Conservation (phyloP, 129 eudicot species). For the Smallanthus sonchifolius region DNA sequence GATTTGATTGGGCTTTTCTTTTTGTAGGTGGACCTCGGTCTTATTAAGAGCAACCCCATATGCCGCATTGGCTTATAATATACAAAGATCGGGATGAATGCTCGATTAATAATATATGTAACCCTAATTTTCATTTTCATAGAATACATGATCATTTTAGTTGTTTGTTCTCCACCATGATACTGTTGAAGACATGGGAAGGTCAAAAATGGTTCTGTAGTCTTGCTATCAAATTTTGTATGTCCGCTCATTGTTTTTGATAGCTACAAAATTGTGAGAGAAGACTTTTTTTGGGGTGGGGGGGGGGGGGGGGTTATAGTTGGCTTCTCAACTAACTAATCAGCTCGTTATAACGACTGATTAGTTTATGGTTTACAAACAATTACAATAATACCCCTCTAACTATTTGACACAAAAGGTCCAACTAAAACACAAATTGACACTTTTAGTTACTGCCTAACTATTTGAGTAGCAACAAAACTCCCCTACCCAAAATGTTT, state of each 20-base stretch:
- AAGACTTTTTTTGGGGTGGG: too few relatives aligned
- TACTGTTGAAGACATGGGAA: background rate
- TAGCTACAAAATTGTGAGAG: too few relatives aligned
- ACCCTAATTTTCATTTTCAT: background rate
- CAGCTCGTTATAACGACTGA: too few relatives aligned
- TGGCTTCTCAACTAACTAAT: too few relatives aligned
- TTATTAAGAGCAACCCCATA: constrained; percentile 75
- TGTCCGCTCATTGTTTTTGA: background rate
- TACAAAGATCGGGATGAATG: background rate
- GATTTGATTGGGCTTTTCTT: background rate
- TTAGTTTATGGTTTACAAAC: too few relatives aligned
- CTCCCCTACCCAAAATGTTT: too few relatives aligned
- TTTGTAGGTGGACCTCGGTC: constrained; percentile 81
- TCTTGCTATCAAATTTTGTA: background rate
- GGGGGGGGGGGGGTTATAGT: too few relatives aligned
- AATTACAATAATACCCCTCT: too few relatives aligned
- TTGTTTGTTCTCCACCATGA: background rate
- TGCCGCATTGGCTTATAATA: constrained; percentile 62
- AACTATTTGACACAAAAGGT: too few relatives aligned
- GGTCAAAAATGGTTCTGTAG: background rate
- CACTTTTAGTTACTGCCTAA: too few relatives aligned
- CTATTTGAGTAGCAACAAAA: too few relatives aligned
- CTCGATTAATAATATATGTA: background rate
- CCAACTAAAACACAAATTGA: too few relatives aligned
- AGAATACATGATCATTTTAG: constrained; percentile 10